Percentiles rank a stretch among this genome's conserved stretches.
These are phyloP conservation scores for Diaporthe australafricana DNA, from an alignment of 2,329 filamentous ascomycete genomes.

Conservation along the genomic window DNA sequence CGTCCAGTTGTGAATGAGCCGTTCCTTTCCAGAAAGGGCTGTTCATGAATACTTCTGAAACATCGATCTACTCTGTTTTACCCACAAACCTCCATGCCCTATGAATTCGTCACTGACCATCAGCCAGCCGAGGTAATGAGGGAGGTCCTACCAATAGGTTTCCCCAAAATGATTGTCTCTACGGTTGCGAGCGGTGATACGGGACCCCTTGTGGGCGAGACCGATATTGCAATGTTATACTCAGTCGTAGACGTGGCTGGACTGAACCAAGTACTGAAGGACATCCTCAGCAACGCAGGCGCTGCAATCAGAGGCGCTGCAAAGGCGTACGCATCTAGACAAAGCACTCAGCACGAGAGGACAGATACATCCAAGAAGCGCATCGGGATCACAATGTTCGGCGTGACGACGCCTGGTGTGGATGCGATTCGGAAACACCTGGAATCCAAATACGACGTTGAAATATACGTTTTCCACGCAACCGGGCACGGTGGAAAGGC, in stretches of 20 bases:
- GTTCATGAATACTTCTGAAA: not conserved
- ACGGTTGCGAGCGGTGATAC: constrained; percentile 77
- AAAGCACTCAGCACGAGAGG: constrained; percentile 3
- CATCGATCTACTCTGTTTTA: not conserved
- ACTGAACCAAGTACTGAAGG: constrained; percentile 67
- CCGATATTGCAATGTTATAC: constrained; percentile 78
- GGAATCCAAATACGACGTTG: constrained; percentile 57
- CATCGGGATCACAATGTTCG: constrained; percentile 79
- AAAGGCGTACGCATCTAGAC: constrained; percentile 49
- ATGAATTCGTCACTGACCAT: constrained; percentile 63
- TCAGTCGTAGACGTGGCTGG: constrained; percentile 79
- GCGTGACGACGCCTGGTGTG: constrained; percentile 76
- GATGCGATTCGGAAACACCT: constrained; percentile 65
- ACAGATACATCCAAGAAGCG: constrained; percentile 48
- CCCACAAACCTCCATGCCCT: too few relatives aligned
- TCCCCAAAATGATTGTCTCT: constrained; percentile 78
- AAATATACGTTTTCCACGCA: constrained; percentile 73
- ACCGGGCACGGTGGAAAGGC: constrained; percentile 76
- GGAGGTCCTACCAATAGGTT: constrained; percentile 68
- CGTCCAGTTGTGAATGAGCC: not conserved
- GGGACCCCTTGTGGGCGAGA: constrained; percentile 72
- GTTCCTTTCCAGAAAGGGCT: not conserved
- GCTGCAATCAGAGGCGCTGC: constrained; percentile 71
- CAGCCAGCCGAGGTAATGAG: constrained; percentile 68
- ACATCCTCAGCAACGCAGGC: constrained; percentile 72